Evolutionary conservation across 805 yeast genomes (phyloP).

Genomic region (Lachancea quebecensis): DNA sequence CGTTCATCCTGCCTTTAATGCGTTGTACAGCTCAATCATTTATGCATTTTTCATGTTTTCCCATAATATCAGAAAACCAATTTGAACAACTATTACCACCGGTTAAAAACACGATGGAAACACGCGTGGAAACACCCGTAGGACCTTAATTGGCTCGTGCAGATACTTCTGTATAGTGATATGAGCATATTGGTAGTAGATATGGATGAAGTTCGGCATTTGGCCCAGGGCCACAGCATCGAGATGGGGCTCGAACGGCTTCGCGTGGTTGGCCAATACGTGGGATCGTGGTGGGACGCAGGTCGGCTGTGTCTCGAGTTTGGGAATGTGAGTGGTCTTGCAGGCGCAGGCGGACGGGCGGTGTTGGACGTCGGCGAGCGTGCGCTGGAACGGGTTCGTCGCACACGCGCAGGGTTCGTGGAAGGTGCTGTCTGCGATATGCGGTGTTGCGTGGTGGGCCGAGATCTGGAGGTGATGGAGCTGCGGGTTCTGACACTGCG

Average conservation of each 20-base stretch:
- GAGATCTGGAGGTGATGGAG: conserved; percentile 8
- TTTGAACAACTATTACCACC: background rate
- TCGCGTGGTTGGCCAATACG: conserved; percentile 2
- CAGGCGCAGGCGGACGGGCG: background rate
- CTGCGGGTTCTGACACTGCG: conserved; percentile 2
- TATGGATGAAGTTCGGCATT: background rate
- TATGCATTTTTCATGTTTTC: background rate
- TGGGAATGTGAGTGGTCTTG: background rate
- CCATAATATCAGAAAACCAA: background rate
- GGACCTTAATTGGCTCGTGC: no score
- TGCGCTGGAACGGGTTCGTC: no score
- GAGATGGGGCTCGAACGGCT: conserved; percentile 2
- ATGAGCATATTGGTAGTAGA: conserved; percentile 4
- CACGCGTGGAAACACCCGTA: background rate
- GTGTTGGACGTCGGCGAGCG: no score
- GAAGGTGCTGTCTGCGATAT: conserved; percentile 9
- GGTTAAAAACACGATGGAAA: background rate
- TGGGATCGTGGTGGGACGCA: conserved; percentile 2
- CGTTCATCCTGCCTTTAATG: background rate
- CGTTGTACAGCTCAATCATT: background rate
- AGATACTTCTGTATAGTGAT: no score
- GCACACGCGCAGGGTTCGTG: background rate
- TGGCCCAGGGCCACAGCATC: background rate
- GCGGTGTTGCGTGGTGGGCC: conserved; percentile 6
- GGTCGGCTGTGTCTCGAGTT: conserved; percentile 1